A percentile compares a stretch with the other conserved stretches of the same genome.
phyloP scores from a whole-genome alignment of 176 grass and related monocot species.

The Tuctoria greenei region DNA sequence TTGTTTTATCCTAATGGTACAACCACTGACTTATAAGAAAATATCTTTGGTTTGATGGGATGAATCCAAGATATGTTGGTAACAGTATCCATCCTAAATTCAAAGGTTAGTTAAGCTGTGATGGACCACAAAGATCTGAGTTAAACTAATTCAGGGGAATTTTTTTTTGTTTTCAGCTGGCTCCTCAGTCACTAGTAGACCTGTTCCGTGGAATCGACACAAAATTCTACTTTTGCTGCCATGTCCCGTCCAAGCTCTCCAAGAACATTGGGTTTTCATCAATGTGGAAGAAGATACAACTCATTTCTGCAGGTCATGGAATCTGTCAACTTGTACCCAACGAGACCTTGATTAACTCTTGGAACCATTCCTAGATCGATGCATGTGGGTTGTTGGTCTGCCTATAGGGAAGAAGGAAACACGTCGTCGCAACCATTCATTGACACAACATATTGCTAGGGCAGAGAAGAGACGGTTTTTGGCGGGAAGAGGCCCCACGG shows the following conservation, averaged over 20 bases:
- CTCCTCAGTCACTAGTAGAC: not conserved
- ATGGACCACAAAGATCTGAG: not conserved
- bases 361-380: not conserved
- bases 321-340: not conserved
- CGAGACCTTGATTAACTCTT: not conserved
- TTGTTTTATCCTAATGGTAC: not conserved
- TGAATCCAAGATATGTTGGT: not conserved
- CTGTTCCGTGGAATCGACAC: not conserved
- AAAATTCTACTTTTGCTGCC: not conserved
- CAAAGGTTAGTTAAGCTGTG: not conserved
- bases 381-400: not conserved
- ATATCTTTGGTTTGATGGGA: too few relatives aligned
- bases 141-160: not conserved
- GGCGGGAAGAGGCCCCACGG: not conserved
- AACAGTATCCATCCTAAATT: not conserved
- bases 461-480: not conserved
- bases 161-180: not conserved
- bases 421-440: not conserved
- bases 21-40: not conserved
- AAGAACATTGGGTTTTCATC: not conserved
- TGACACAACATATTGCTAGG: not conserved
- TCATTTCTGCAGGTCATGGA: not conserved
- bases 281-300: not conserved
- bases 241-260: not conserved
- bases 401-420: not conserved